Evolutionary conservation across 495 filamentous ascomycete species (phyloP).

Genomic region (Aspergillus sparsus): DNA sequence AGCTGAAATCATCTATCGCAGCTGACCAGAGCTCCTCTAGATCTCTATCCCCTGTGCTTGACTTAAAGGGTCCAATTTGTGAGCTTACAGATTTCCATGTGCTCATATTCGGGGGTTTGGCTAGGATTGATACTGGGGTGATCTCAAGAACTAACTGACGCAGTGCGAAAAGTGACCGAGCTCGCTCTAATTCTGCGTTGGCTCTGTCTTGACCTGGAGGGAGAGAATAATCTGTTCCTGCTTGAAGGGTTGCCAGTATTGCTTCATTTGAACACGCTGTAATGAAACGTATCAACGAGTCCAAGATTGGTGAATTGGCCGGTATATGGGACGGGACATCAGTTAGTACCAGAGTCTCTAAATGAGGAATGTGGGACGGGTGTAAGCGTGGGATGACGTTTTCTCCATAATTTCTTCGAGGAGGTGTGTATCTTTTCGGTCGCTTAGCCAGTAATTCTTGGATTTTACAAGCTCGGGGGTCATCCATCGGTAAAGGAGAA

Average conservation of each 20-base stretch:
- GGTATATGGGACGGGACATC: slow-evolving; percentile 58
- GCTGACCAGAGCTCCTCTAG: slow-evolving; percentile 62
- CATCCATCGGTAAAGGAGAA: slow-evolving; percentile 31
- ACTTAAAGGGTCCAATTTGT: slow-evolving; percentile 46
- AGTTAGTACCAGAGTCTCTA: slow-evolving; percentile 59
- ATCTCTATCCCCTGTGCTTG: slow-evolving; percentile 62
- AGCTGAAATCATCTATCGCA: slow-evolving; percentile 61
- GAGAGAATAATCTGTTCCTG: slow-evolving; percentile 51
- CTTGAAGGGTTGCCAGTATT: slow-evolving; percentile 55
- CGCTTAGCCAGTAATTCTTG: slow-evolving; percentile 40
- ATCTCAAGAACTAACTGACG: slow-evolving; percentile 60
- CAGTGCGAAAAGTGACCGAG: slow-evolving; percentile 55
- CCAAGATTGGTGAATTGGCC: slow-evolving; percentile 42
- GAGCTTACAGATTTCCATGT: slow-evolving; percentile 42
- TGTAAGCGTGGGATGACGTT: slow-evolving; percentile 50
- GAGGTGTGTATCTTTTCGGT: slow-evolving; percentile 35
- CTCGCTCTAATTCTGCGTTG: slow-evolving; percentile 44
- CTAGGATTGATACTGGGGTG: slow-evolving; percentile 34
- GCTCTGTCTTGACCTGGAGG: slow-evolving; percentile 48
- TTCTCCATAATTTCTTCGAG: slow-evolving; percentile 31
- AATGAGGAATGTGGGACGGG: slow-evolving; percentile 57
- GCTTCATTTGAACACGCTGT: slow-evolving; percentile 61
- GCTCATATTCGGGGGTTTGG: slow-evolving; percentile 23
- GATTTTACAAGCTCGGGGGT: slow-evolving; percentile 32
- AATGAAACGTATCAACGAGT: slow-evolving; percentile 58